Conservation (phyloP, 1,284 basidiomycete genomes). For the Cutaneotrichosporon mucoides region DNA sequence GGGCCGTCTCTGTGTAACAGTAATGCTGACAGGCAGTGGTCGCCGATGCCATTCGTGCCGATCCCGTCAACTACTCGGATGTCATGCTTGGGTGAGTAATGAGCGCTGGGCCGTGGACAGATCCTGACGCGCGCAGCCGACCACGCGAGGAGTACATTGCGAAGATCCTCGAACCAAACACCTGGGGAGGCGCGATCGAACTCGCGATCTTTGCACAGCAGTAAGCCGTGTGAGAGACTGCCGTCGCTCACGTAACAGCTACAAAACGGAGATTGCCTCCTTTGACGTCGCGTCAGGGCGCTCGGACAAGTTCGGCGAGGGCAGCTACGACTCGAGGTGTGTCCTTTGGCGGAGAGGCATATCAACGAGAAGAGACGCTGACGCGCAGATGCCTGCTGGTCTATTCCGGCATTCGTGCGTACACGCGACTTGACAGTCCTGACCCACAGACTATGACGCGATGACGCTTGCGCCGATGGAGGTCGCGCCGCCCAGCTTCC, state of each 20-base stretch:
- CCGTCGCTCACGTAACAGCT: conserved; percentile 45
- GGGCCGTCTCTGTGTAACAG: conserved; percentile 3
- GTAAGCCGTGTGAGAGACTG: conserved; percentile 22
- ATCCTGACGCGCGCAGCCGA: conserved; percentile 52
- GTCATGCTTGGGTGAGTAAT: conserved; percentile 70
- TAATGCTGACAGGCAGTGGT: conserved; percentile 57
- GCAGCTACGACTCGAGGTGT: conserved; percentile 46
- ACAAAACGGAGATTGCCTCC: conserved; percentile 76
- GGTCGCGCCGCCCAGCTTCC: conserved; percentile 74
- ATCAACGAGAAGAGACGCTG: background rate
- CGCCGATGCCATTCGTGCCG: conserved; percentile 67
- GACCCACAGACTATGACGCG: conserved; percentile 69
- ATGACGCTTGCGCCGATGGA: conserved; percentile 71
- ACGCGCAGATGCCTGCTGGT: conserved; percentile 57
- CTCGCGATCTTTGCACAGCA: conserved; percentile 74
- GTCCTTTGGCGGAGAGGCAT: background rate
- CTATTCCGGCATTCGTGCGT: conserved; percentile 77
- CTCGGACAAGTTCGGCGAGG: conserved; percentile 74
- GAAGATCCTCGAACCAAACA: conserved; percentile 69
- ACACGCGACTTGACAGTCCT: background rate
- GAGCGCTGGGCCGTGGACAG: background rate
- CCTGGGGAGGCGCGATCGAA: conserved; percentile 94
- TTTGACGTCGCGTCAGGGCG: conserved; percentile 88
- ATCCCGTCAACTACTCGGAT: conserved; percentile 70
- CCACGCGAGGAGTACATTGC: conserved; percentile 69